Conservation (phyloP, 2,329 filamentous ascomycete genomes). For the Phyllosticta capitalensis region DNA sequence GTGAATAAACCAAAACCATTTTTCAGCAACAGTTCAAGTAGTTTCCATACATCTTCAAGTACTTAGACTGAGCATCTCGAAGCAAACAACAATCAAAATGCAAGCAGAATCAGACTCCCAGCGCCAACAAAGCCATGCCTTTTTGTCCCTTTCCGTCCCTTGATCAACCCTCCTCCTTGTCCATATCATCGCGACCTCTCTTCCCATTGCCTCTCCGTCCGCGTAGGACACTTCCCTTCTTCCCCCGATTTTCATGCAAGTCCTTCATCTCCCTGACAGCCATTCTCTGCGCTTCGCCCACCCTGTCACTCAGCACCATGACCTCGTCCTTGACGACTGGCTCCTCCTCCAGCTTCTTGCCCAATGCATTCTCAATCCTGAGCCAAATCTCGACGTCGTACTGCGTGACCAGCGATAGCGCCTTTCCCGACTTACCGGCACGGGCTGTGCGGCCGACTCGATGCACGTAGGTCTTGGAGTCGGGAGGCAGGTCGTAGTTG, state of each 20-base stretch:
- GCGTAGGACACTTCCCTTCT: slow-evolving; percentile 35
- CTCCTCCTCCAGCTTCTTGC: slow-evolving; percentile 64
- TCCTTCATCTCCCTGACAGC: slow-evolving; percentile 75
- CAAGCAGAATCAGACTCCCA: neutral
- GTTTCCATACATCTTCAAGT: neutral
- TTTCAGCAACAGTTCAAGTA: neutral
- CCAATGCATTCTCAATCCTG: slow-evolving; percentile 73
- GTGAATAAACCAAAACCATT: too few relatives aligned
- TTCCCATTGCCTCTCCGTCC: slow-evolving; percentile 45
- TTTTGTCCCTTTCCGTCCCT: neutral
- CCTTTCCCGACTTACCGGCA: slow-evolving; percentile 74
- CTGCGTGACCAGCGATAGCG: slow-evolving; percentile 74
- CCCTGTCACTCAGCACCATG: slow-evolving; percentile 66
- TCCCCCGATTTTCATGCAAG: slow-evolving; percentile 57
- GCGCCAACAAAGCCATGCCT: neutral
- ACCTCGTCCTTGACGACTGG: slow-evolving; percentile 70
- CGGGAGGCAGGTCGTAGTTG: slow-evolving; percentile 75
- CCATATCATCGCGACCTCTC: slow-evolving; percentile 56
- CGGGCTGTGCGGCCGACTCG: slow-evolving; percentile 80
- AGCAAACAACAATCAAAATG: neutral
- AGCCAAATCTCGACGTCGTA: slow-evolving; percentile 76
- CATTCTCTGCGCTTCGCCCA: slow-evolving; percentile 74
- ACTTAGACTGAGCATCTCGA: neutral
- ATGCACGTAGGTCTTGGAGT: slow-evolving; percentile 87
- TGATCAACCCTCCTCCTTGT: slow-evolving; percentile 59